phyloP scores from a whole-genome alignment of 2,329 filamentous ascomycete genomes.

The Alternaria infectoria region DNA sequence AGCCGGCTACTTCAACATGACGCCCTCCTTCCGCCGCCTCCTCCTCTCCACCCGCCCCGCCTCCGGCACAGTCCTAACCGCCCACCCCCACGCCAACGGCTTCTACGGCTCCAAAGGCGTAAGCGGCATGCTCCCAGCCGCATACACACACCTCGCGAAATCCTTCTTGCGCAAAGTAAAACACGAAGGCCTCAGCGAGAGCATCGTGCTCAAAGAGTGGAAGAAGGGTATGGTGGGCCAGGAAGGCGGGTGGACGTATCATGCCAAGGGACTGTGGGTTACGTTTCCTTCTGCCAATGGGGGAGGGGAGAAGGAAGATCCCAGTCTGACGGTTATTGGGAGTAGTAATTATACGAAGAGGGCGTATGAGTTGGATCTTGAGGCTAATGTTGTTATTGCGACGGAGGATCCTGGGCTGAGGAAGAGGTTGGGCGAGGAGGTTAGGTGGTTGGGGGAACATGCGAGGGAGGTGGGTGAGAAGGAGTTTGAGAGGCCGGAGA shows the following conservation, averaged over 20 bases:
- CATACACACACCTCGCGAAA: constrained; percentile 86
- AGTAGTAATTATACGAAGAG: constrained; percentile 96
- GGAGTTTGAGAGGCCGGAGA: constrained; percentile 80
- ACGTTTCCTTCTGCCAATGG: constrained; percentile 61
- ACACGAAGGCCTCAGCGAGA: constrained; percentile 58
- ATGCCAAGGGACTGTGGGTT: constrained; percentile 95
- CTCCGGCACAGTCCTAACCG: constrained; percentile 84
- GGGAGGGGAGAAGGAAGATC: constrained; percentile 53
- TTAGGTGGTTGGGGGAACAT: constrained; percentile 78
- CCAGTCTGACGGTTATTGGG: constrained; percentile 82
- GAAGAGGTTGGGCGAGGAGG: constrained; percentile 76
- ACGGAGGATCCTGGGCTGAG: constrained; percentile 78
- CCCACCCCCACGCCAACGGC: constrained; percentile 91
- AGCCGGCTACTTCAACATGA: constrained; percentile 98
- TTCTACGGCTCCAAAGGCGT: constrained; percentile 90
- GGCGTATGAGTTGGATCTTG: constrained; percentile 89
- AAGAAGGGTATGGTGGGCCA: constrained; percentile 78
- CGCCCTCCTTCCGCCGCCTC: constrained; percentile 78
- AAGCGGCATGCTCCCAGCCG: constrained; percentile 86
- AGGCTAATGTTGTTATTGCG: constrained; percentile 85
- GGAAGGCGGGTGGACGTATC: constrained; percentile 92
- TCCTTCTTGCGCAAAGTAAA: constrained; percentile 74
- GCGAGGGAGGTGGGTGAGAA: constrained; percentile 72
- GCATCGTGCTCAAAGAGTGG: constrained; percentile 86
- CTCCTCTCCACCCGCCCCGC: constrained; percentile 74